Evolutionary conservation across 176 grass and related monocot genomes (phyloP), one percentile per base, ranked within the genome.

Genomic region (Aechmea fasciata): DNA sequence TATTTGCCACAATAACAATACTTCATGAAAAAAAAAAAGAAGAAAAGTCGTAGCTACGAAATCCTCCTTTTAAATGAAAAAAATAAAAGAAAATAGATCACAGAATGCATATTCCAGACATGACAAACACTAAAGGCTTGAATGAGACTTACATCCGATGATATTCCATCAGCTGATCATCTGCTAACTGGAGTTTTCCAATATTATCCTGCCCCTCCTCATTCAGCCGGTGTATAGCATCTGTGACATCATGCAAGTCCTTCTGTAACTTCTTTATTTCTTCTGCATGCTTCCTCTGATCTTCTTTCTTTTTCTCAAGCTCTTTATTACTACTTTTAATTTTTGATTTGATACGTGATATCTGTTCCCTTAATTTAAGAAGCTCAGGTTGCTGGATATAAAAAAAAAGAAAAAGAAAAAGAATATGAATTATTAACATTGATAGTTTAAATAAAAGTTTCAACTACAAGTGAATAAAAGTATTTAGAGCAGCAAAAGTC

Each of bases 261-360:
- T 78, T 82, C 72, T 89, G 81, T 78, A 97, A 81, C 77, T 79
- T 85, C 77, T 69, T 82, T 64, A 90, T 80, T 81, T 92, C 86
- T 83, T 80, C 79, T 22, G 70, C 41, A 81, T 97, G 89, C 52
- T 90, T 92, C 71, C 80, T 92, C 77, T 83, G 77, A 68, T 97
- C 93, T 51, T 97, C 86, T 81, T 92, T 97, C 79, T 89, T 97
- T 79, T 82, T 97, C 5, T 97, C 89, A 49, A 92, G 83, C 84
- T 97, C 89, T 70, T 97, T 97, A 55, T 78, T 85, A 79, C 84
- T 89, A 66, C 93, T 97, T 83, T 97, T 97, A 57, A 97, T 92
- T 90, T 97, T 97, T 49, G 93, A 97, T 80, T 85, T 87, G 51
- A 97, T 83, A n/a, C 93, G 86, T 68, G 93, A 92, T 79, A 70